Conservation (phyloP, 345 rosid species). For the Lenwebbia sp. region DNA sequence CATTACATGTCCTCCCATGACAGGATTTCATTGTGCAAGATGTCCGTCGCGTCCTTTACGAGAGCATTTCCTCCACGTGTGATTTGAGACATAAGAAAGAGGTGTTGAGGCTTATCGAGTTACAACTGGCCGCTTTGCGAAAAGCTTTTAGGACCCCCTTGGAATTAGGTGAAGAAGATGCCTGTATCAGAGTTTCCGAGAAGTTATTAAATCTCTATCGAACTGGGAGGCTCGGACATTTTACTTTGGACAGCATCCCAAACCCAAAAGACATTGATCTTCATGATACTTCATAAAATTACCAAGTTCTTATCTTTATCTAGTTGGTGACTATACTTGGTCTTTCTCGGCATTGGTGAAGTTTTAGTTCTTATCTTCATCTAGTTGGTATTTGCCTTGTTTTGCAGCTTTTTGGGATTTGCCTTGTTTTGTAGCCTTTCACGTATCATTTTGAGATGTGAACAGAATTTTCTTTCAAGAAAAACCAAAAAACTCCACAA, state of each 20-base stretch:
- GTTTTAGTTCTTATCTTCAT: background rate
- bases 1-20: background rate
- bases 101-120: slow-evolving; percentile 29
- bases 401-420: too few species aligned
- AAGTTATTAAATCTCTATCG: slow-evolving; percentile 66
- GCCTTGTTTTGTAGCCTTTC: too few species aligned
- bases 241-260: slow-evolving; percentile 44
- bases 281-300: background rate
- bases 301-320: background rate
- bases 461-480: too few species aligned
- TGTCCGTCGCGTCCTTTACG: slow-evolving; percentile 39
- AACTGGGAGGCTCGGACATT: slow-evolving; percentile 80
- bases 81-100: slow-evolving; percentile 19
- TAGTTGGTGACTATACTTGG: background rate
- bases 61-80: slow-evolving; percentile 24
- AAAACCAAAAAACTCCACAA: background rate
- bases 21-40: slow-evolving; percentile 60
- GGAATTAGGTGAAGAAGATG: slow-evolving; percentile 21
- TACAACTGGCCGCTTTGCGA: slow-evolving; percentile 27
- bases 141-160: slow-evolving; percentile 23
- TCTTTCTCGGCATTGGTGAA: background rate
- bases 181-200: slow-evolving; percentile 25
- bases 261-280: slow-evolving; percentile 1
- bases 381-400: too few species aligned
- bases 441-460: too few species aligned